Evolutionary conservation across 768 basidiomycete species (phyloP), one percentile per base, ranked within the genome.

Genomic region (Termitomyces sp.): DNA sequence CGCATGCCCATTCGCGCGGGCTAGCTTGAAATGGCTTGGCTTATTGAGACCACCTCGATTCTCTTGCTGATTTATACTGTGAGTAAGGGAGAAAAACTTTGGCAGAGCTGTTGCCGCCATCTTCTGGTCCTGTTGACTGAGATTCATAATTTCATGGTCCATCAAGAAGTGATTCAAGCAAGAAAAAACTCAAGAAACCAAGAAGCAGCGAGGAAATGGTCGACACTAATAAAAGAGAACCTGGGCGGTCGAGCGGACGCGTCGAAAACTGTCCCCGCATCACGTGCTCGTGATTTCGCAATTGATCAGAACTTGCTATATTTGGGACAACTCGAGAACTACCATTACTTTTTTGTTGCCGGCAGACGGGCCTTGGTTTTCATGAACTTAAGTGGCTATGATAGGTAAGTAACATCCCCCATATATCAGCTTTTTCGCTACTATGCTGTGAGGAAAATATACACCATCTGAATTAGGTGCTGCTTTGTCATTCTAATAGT

Each of bases 11-110:
- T 35, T 33, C 33, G 50, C 48, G 21, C 62, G 54, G n/a, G 8
- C 19, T 3, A 49, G 53, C 17, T 44, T 53, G 21, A 53, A 55
- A 31, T 50, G 28, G 30, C 37, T 40, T 3, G 37, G 53, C 37
- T 30, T 53, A 37, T 47, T 30, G 31, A 28, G 21, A 0, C 12
- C 11, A 15, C 26, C 21, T 19, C 54, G 41, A 48, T 63, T 60
- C 46, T 63, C 62, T n/a, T 45, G 54, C 19, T 63, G 59, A 19
- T 47, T 58, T 42, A 58, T 47, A 41, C 59, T 60, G n/a, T 51
- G 53, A 1, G 56, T 58, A 33, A 63, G 46, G 3, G 62, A 54
- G 51, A 63, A 60, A 19, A 50, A 26, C 47, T 59, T 61, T 1
- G 54, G 51, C 37, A 47, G 46, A 10, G 23, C 33, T 28, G 35